Base-by-base conservation (phyloP, 2,329 filamentous ascomycete genomes). In the Fusarium marasasianum region DNA sequence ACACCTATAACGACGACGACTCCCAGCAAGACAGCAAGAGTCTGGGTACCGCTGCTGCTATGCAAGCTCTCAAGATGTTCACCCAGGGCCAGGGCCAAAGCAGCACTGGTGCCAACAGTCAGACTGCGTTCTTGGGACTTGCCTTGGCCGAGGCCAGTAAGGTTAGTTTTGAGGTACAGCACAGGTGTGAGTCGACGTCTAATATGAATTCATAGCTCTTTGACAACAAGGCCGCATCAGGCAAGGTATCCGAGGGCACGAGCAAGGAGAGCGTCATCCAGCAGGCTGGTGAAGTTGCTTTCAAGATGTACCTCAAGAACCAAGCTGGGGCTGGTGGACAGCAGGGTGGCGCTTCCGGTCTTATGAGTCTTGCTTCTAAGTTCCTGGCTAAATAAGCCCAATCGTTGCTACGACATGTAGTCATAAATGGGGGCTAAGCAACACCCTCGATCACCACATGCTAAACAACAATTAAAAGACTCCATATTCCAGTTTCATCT, bases 231-330 rank as follows among this genome's bases (percentile, higher is more conserved):
- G 81, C 85, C 37, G 83, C 86, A 15, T 82, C 87, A 74, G 89
- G 89, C 76, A 86, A 88, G 75, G 84, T 90, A 26, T 80, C 84
- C 7, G 82, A 87, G 31, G 87, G 88, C 33, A 89, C 92, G 10
- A 93, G 90, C 83, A 98, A 98, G 89, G 91, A 98, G 83, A 91
- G 91, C 54, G 94, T 91, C 56, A 86, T 98, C 53, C 91, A 93
- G 80, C 87, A 91, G 81, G 95, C 95, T 7, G 95, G 91, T 4
- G 92, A 97, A 87, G 92, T 94, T 89, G 95, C 95, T 6, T 83
- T 98, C 77, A 95, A 97, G 89, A 93, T 98, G 90, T 98, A 95
- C 83, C 85, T 97, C 86, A 95, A 97, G 89, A 91, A 89, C 77
- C 88, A 94, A 81, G 51, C 61, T 3, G 67, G 66, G 15, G 59